These are phyloP conservation scores for Orobanche coerulescens DNA, from an alignment of 257 asterid species.

Conservation along the genomic window DNA sequence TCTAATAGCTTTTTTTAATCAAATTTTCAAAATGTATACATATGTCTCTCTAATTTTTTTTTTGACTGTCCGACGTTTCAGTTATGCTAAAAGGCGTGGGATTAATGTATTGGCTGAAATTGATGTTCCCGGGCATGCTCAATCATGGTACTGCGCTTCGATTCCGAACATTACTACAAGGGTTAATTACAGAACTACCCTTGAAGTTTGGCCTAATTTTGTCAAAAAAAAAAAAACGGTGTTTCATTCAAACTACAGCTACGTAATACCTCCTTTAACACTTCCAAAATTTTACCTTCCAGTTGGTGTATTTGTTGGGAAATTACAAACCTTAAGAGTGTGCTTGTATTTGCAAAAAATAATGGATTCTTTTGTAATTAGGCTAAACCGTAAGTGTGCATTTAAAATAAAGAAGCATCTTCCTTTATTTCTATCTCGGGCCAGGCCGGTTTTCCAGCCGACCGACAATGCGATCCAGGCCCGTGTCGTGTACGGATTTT, in stretches of 20 bases:
- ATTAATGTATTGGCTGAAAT: slow-evolving; percentile 81
- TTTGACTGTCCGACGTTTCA: slow-evolving; percentile 30
- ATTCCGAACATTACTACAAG: background rate
- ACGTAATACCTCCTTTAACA: background rate
- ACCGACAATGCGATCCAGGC: no score
- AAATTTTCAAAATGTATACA: background rate
- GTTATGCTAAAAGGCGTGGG: slow-evolving; percentile 81
- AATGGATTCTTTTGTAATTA: background rate
- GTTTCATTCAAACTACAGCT: background rate
- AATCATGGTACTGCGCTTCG: slow-evolving; percentile 56
- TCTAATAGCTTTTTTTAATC: background rate
- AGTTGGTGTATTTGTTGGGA: background rate
- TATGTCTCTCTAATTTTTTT: background rate
- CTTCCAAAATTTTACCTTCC: background rate
- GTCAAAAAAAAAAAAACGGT: background rate
- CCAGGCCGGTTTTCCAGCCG: no score
- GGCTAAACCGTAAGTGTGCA: no score
- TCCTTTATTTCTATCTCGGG: no score
- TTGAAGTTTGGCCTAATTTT: background rate
- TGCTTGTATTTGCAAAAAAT: background rate
- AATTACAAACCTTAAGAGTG: background rate
- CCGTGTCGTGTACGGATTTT: no score
- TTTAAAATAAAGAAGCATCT: no score
- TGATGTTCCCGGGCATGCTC: slow-evolving; percentile 92
- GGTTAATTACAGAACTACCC: background rate